Conservation (phyloP, 805 yeast species). For the Zygosaccharomyces kombuchaensis region DNA sequence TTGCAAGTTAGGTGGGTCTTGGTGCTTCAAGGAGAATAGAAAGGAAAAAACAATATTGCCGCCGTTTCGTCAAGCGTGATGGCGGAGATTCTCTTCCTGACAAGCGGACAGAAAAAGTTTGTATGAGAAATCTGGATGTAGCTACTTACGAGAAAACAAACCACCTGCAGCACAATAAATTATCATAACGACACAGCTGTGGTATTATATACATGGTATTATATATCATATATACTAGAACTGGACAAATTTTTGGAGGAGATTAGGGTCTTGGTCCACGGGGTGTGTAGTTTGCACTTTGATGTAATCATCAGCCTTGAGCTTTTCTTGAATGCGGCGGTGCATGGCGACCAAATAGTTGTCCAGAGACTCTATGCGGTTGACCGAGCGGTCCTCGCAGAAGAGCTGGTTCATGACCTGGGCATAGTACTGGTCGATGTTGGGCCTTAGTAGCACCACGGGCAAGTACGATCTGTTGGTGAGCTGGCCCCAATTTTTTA, state of each 20-base stretch:
- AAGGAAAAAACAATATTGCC: slow-evolving; percentile 3
- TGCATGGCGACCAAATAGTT: slow-evolving; percentile 71
- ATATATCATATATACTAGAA: slow-evolving; percentile 15
- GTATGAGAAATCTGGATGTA: too few relatives aligned
- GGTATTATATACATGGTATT: not conserved
- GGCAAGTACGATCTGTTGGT: slow-evolving; percentile 24
- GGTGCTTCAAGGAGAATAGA: not conserved
- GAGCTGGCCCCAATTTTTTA: slow-evolving; percentile 42
- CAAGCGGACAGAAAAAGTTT: too few relatives aligned
- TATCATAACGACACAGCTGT: not conserved
- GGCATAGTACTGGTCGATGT: slow-evolving; percentile 30
- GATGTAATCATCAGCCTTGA: slow-evolving; percentile 43
- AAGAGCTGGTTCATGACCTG: slow-evolving; percentile 48
- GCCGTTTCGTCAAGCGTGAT: slow-evolving; percentile 3
- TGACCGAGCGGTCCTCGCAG: slow-evolving; percentile 66
- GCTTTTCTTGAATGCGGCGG: slow-evolving; percentile 49
- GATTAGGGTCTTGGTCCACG: slow-evolving; percentile 11
- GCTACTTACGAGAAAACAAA: not conserved
- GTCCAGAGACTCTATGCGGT: slow-evolving; percentile 51
- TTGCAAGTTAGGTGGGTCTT: not conserved
- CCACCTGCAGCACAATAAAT: too few relatives aligned
- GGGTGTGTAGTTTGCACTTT: slow-evolving; percentile 17
- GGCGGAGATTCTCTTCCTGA: not conserved
- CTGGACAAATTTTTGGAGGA: slow-evolving; percentile 35
- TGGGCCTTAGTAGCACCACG: slow-evolving; percentile 30